phyloP scores from a whole-genome alignment of 2,329 filamentous ascomycete genomes.

The Elsinoe australis region DNA sequence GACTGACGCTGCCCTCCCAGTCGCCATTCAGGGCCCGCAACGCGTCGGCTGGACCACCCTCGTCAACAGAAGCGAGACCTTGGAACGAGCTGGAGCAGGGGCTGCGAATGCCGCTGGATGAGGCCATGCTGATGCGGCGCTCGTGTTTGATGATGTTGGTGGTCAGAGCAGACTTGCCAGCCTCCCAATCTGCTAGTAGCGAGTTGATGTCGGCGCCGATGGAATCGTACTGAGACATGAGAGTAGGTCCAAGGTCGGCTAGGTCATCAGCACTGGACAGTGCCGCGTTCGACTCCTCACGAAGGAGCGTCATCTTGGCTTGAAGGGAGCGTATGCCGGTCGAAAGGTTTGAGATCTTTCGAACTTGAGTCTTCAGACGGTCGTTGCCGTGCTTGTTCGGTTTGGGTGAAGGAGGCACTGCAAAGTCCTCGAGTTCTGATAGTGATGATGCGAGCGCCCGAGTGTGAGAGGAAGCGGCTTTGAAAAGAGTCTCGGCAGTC shows the following conservation, averaged over 20 bases:
- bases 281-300: conserved; percentile 77
- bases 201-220: conserved; percentile 77
- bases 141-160: conserved; percentile 76
- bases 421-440: conserved; percentile 61
- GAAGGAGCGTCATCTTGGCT: conserved; percentile 84
- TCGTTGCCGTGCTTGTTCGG: conserved; percentile 58
- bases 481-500: conserved; percentile 59
- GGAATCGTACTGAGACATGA: conserved; percentile 88
- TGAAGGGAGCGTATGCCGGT: conserved; percentile 86
- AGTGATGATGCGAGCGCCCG: conserved; percentile 61
- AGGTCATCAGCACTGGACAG: conserved; percentile 58
- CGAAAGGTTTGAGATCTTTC: conserved; percentile 80
- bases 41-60: conserved; percentile 56
- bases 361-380: conserved; percentile 75
- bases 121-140: conserved; percentile 45
- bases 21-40: conserved; percentile 74
- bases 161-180: conserved; percentile 71
- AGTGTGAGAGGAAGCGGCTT: conserved; percentile 54
- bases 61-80: conserved; percentile 50
- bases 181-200: conserved; percentile 44
- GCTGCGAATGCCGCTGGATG: conserved; percentile 43
- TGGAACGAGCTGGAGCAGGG: conserved; percentile 50
- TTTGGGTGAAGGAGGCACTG: conserved; percentile 42
- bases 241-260: conserved; percentile 62
- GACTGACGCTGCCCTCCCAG: conserved; percentile 28